Percentiles rank a stretch among this genome's conserved stretches.
These are phyloP conservation scores for Nemania sp. DNA, from an alignment of 2,329 filamentous ascomycete species.

Conservation along the genomic window DNA sequence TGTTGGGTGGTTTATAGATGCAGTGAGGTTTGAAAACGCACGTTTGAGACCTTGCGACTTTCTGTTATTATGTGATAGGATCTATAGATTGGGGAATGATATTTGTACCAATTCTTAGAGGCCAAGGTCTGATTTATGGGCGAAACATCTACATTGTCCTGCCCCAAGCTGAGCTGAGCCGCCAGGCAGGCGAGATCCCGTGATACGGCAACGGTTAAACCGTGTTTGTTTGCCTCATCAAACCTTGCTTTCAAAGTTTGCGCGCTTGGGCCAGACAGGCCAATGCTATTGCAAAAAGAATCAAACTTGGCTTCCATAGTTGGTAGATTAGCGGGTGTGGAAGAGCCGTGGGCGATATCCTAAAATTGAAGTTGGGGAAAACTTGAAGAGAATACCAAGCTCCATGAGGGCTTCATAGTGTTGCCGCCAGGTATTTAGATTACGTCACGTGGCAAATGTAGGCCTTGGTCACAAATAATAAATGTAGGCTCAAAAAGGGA, in stretches of 20 bases:
- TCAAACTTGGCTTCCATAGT: not conserved
- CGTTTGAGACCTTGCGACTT: constrained; percentile 33
- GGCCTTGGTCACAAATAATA: too few relatives aligned
- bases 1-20: constrained; percentile 24
- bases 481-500: too few relatives aligned
- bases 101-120: not conserved
- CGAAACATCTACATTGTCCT: not conserved
- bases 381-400: not conserved
- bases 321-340: not conserved
- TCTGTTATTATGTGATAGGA: not conserved
- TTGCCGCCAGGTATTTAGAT: not conserved
- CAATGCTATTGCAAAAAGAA: not conserved
- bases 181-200: not conserved
- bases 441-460: not conserved
- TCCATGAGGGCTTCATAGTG: not conserved
- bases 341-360: not conserved
- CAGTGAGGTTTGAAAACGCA: constrained; percentile 36
- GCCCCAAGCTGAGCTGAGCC: not conserved
- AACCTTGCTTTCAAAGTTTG: not conserved
- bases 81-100: not conserved
- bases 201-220: not conserved
- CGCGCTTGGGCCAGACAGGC: not conserved
- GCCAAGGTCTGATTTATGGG: not conserved
- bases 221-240: not conserved
- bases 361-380: not conserved